Base-by-base conservation (phyloP, 78 protist species). In the Dictyostelium intermedium region DNA sequence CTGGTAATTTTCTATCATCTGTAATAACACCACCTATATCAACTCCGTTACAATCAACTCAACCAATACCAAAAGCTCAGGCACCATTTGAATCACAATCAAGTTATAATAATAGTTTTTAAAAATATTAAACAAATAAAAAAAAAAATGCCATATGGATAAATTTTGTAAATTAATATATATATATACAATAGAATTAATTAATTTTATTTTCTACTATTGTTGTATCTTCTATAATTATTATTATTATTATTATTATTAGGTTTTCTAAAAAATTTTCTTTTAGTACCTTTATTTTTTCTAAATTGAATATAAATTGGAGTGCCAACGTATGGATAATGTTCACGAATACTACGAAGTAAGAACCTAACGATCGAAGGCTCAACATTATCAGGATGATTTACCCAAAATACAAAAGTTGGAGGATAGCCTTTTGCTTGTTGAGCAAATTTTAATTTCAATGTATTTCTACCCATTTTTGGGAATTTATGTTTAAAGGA, bases 351-450 rank as follows among this genome's bases (percentile, higher is more conserved):
- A 25, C 47, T 41, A 2, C 70, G 80, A 11, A 85, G n/a, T 4
- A 91, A 6, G 30, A 63, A 91, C 45, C 83, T 61, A 2, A 73
- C 79, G 0, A 85, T 32, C 0, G 91, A 73, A 18, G 91, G 85
- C 35, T 84, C 83, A 7, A 91, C 91, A 9, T 47, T 41, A 0
- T 81, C 89, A 25, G 96, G 92, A 86, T 94, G 86, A 43, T 94
- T 94, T 16, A 94, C 96, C 79, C 89, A 94, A 83, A 94, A 84
- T 2, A 85, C 74, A 25, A 94, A 87, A 6, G 83, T 39, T 70
- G 96, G 96, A 11, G 96, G 96, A 27, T 35, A 92, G 8, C 84
- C 92, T 92, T 39, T 92, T 2, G 73, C 72, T 73, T 92, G 96
- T 3, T 60, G 30, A n/a, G 92, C 96, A 74, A 78, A 92, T 77